Percentiles rank a stretch among this genome's conserved stretches.
Conservation (phyloP, 192 early-diverging fungal genomes). For the Linnemannia exigua region DNA sequence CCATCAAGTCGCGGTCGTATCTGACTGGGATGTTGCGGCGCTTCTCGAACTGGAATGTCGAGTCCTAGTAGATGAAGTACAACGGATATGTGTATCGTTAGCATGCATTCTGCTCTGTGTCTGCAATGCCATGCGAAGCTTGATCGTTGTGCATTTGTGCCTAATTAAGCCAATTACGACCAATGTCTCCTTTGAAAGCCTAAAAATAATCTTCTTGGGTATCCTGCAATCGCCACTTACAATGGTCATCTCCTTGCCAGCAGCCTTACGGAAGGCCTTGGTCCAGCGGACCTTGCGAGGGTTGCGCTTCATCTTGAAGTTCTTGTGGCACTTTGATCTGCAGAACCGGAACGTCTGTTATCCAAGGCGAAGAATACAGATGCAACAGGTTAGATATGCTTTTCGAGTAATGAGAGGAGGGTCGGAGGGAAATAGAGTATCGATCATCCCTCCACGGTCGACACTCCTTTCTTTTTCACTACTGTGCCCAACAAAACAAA, state of each 20-base stretch:
- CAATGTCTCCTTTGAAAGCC: background rate
- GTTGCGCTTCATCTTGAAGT: slow-evolving; percentile 99
- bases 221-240: slow-evolving; percentile 65
- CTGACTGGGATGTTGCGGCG: slow-evolving; percentile 97
- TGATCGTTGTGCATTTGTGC: background rate
- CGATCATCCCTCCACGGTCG: background rate
- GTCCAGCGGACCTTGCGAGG: slow-evolving; percentile 99
- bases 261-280: slow-evolving; percentile 98
- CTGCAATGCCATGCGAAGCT: background rate
- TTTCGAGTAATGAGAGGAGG: background rate
- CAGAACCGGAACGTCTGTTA: slow-evolving; percentile 92
- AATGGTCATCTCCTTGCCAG: slow-evolving; percentile 99
- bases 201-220: background rate
- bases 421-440: background rate
- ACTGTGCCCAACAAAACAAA: no score
- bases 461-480: background rate
- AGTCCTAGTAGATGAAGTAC: slow-evolving; percentile 78
- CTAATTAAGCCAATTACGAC: background rate
- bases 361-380: background rate
- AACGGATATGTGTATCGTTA: background rate
- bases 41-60: slow-evolving; percentile 99
- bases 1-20: slow-evolving; percentile 97
- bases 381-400: background rate
- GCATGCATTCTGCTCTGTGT: background rate
- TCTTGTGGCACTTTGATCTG: slow-evolving; percentile 99